Conservation (phyloP, 2,329 filamentous ascomycete species). For the Sporothrix curviconia region DNA sequence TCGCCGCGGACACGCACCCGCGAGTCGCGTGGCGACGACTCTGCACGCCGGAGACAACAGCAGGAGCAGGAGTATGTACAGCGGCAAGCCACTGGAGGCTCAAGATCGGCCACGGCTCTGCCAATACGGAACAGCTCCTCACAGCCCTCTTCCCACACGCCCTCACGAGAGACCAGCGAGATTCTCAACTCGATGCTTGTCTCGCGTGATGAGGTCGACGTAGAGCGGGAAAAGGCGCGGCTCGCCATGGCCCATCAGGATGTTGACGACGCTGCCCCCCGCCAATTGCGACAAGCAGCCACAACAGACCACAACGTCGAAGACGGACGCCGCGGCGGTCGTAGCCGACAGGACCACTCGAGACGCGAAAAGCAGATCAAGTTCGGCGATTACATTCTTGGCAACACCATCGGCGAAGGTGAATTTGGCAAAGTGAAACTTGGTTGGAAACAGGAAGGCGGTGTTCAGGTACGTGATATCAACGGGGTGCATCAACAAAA, state of each 20-base stretch:
- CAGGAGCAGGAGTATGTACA: constrained; percentile 33
- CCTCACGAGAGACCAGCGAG: constrained; percentile 70
- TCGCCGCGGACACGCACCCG: constrained; percentile 28
- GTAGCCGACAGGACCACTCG: constrained; percentile 55
- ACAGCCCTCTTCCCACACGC: constrained; percentile 49
- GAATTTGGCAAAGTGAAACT: constrained; percentile 99
- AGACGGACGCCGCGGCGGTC: constrained; percentile 42
- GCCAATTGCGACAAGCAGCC: constrained; percentile 32
- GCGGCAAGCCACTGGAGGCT: constrained; percentile 13
- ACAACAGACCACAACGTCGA: constrained; percentile 24
- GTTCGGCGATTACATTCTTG: constrained; percentile 92
- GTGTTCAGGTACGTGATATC: constrained; percentile 57
- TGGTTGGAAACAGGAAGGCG: constrained; percentile 94
- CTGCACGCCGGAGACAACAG: constrained; percentile 38
- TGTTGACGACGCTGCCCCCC: constrained; percentile 43
- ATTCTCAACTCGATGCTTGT: constrained; percentile 72
- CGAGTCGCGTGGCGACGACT: constrained; percentile 25
- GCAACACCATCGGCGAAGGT: constrained; percentile 92
- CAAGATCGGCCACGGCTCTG: constrained; percentile 30
- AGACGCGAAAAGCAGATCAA: constrained; percentile 68
- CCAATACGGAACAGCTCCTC: constrained; percentile 42
- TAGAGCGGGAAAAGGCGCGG: constrained; percentile 64
- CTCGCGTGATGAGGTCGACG: constrained; percentile 67
- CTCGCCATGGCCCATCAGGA: constrained; percentile 51
- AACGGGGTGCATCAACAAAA: no score